Evolutionary conservation across 148 eudicot species (phyloP).

Genomic region (Rhododendron kiyosumense): DNA sequence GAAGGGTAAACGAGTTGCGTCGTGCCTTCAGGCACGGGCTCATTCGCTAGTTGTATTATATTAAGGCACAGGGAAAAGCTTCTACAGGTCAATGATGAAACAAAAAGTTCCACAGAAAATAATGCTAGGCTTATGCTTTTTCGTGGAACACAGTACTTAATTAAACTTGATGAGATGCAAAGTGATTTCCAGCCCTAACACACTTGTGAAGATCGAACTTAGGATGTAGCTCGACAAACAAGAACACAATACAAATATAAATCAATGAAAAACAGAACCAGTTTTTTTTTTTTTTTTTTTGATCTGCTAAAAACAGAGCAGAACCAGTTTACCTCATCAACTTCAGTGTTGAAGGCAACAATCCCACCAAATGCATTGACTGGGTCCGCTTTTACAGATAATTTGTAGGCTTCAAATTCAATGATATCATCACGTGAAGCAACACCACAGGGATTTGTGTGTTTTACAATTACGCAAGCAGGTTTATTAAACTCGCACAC

Average conservation of each 20-base stretch:
- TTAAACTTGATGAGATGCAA: neutral
- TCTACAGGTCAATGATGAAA: neutral
- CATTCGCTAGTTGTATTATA: neutral
- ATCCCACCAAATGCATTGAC: conserved; percentile 99
- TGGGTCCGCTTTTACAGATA: conserved; percentile 94
- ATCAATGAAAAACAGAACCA: neutral
- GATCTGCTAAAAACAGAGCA: too few species aligned
- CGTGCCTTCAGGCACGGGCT: too few species aligned
- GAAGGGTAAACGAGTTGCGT: too few species aligned
- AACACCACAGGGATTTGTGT: conserved; percentile 98
- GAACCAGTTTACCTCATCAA: conserved; percentile 58
- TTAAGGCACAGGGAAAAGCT: neutral
- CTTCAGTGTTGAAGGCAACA: conserved; percentile 91
- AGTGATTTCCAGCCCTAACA: neutral
- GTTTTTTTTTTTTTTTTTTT: neutral
- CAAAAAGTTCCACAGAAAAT: neutral
- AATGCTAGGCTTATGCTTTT: neutral
- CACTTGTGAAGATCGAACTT: neutral
- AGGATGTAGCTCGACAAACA: neutral
- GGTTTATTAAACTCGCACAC: conserved; percentile 85
- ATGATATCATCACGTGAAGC: conserved; percentile 86
- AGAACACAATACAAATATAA: neutral
- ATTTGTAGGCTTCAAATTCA: conserved; percentile 86
- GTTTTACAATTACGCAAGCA: conserved; percentile 94
- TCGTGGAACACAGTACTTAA: neutral